Evolutionary conservation across 495 filamentous ascomycete genomes (phyloP), one percentile per base, ranked within the genome.

Genomic region (Bombardia bombarda): DNA sequence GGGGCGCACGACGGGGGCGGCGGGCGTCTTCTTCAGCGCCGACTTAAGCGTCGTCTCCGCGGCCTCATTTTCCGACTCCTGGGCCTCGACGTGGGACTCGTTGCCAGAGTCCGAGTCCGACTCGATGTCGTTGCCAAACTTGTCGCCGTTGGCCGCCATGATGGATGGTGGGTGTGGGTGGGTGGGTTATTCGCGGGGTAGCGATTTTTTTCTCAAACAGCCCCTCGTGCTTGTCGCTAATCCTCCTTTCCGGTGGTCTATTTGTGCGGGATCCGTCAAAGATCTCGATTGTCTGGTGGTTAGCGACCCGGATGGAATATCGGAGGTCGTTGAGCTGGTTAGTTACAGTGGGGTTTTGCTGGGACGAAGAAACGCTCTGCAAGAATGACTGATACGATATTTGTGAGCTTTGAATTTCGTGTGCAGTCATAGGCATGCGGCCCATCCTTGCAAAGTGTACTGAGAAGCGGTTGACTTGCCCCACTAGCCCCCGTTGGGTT

Each of bases 61-160:
- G n/a, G 50, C 22, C 43, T 70, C 64, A 40, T 65, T 60, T 28
- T 62, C 53, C 18, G 57, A 68, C 34, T 66, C 58, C 21, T 58
- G 50, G 22, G 45, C 51, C 9, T 68, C 61, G 40, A 62, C 38
- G 23, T 55, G 64, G 16, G 68, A 72, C 57, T 71, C 68, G 51
- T 65, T 62, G 42, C 58, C 66, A 5, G 65, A 69, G 52, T 65
- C 67, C 12, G 67, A 69, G 20, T 70, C 69, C 19, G 68, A 69
- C 46, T 69, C 64, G 46, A 68, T 52, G 46, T 71, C 68, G 50
- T 73, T 71, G 37, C 66, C 69, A 52, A 65, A 70, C 51, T 60
- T 64, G 44, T 70, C 67, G 26, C 66, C 66, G 55, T 70, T 67
- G 52, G 63, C 57, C 41, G 65, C 60, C 67, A 72, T 70, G 56